Base-by-base conservation (phyloP, 805 yeast genomes). In the Cyberlindnera subsufficiens region DNA sequence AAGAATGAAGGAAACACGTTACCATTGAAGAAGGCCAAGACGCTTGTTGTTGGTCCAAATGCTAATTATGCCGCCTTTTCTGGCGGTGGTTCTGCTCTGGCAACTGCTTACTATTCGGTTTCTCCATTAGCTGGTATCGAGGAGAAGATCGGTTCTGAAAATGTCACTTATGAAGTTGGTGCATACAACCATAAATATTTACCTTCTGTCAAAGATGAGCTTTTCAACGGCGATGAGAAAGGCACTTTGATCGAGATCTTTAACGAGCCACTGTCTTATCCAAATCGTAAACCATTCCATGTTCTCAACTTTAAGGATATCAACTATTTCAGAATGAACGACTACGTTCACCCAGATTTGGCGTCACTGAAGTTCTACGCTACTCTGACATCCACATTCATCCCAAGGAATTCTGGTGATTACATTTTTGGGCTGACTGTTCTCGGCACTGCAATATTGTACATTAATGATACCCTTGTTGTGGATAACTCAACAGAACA, bases 31-130 rank as follows among this genome's bases (percentile, higher is more conserved):
- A 70, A 66, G 48, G 44, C 52, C 6, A 68, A 67, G 37, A 65
- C 70, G 30, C 75, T 77, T 2, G 72, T 80, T 16, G 74, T 80
- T 52, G 86, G 86, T 3, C 82, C 83, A 31, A 76, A 74, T 47
- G 82, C 77, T 22, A 74, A 67, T 48, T 58, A 55, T 37, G 64
- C 77, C 6, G 68, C 71, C 32, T 72, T 66, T 46, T 71, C 77
- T 19, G 84, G 85, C 44, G 85, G 85, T 48, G 85, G 85, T 7
- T 77, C 82, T 17, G 82, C 83, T 31, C 64, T 77, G 10, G 60
- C 75, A 48, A 58, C 60, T 18, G 70, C 78, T 5, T 68, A 74
- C 53, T 73, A 75, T 55, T 61, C 67, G 14, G 65, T 73, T 8
- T 60, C 77, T 13, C 79, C 80, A 4, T 68, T 56, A 35, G 72